Evolutionary conservation across 2,329 filamentous ascomycete genomes (phyloP), one percentile per base, ranked within the genome.

Genomic region (Cladobotryum protrusum): DNA sequence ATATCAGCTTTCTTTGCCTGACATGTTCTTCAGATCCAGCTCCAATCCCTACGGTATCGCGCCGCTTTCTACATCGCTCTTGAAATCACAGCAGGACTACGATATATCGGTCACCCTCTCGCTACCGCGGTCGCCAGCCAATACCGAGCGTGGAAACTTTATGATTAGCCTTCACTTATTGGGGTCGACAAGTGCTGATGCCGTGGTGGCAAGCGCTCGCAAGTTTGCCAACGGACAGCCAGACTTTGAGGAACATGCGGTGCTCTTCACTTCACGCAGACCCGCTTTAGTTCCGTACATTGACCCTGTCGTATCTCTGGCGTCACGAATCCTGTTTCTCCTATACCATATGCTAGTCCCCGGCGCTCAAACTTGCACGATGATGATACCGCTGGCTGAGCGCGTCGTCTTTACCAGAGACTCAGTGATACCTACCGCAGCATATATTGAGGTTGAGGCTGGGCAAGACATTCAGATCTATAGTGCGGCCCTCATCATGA

Each of bases 161-260:
- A 99, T 99, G 93, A 73, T 97, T 15, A 85, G 87, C 43, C 72
- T 96, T 14, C 79, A 82, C 53, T 78, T 96, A 46, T 76, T 87
- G 45, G 75, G 75, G 20, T 69, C 70, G 19, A 66, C 68, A 35
- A 58, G 54, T 36, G 58, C 58, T 39, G 44, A 50, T 20, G 47
- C 52, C 12, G 48, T 68, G 14, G 57, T 56, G 13, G 51, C 54
- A 8, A 59, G 58, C 43, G 65, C 67, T 2, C 59, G 58, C 45
- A 52, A 52, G 29, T 63, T 66, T 45, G 63, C 66, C 32, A 56
- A 57, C 24, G 49, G 56, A n/a, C 63, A 68, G 49, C 53, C 58
- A 37, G 67, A 71, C 18, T 66, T 77, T 47, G 67, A 63, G 33
- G 59, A 59, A 5, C 52, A 57, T 45, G 59, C 55, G 12, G 63